Base-by-base conservation (phyloP, 305 asterid genomes). In the Lippia alba region DNA sequence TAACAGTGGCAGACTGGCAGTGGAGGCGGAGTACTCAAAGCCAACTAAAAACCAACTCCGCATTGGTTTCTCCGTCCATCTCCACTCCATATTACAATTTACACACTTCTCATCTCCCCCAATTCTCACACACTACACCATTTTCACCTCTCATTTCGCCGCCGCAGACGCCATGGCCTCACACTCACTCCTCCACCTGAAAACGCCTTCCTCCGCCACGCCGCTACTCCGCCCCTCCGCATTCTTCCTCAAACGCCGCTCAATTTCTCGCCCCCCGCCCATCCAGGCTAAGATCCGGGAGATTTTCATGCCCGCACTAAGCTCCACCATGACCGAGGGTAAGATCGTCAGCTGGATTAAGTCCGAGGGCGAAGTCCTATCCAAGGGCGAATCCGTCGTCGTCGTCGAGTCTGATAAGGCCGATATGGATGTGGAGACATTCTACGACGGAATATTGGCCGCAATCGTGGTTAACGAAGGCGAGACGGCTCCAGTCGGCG, bases 261-360 rank as follows among this genome's bases (percentile, higher is more conserved):
- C 74, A 59, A 6, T 60, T n/a, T 49, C 81, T 41, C 80, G 87
- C 59, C 36, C 74, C 56, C 89, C 82, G 10, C 6, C 50, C 44
- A 70, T 80, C 53, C 77, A 56, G 20, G 81, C 84, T 1, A 80
- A 78, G 90, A 91, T 85, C 66, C 81, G 84, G 14, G 84, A 80
- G 79, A 93, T 93, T 65, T 93, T 91, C 88, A 93, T 93, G 98
- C 98, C 98, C 11, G 98, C 98, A 0, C 91, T 93, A 70, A 91
- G 97, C 79, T 93, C 98, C 33, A 93, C 98, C 55, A 93, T 93
- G 98, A 89, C 98, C 11, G 98, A 93, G 77, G 98, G 98, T 2
- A 93, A 91, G 70, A 91, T 94, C 82, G 99, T 94, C 15, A 83
- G 89, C 55, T 94, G 99, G 99, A 34, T 87, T 17, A 94, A 94